Base-by-base conservation (phyloP, 805 yeast genomes). In the Wickerhamiella slavikovae region DNA sequence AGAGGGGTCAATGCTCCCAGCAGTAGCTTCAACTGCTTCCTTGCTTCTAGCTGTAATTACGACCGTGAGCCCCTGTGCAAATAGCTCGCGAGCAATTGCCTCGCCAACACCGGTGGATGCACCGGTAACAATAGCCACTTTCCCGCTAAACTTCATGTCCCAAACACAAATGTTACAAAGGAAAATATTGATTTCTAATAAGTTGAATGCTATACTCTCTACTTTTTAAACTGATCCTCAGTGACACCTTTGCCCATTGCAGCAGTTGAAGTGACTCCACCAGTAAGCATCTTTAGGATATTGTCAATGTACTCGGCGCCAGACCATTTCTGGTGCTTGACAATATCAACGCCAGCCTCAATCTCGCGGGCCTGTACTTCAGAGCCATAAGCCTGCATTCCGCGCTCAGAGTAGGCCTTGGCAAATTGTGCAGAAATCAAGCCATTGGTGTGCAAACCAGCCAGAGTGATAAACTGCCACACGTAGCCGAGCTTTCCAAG, bases 171-270 rank as follows among this genome's bases (percentile, higher is more conserved):
- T n/a, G n/a, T n/a, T n/a, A n/a, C n/a, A n/a, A n/a, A n/a, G n/a
- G n/a, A n/a, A n/a, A n/a, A n/a, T n/a, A n/a, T n/a, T n/a, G n/a
- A n/a, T n/a, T n/a, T n/a, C n/a, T n/a, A n/a, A n/a, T n/a, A n/a
- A n/a, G n/a, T n/a, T n/a, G n/a, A n/a, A n/a, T n/a, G n/a, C n/a
- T n/a, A n/a, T n/a, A n/a, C n/a, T n/a, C n/a, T n/a, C n/a, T n/a
- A n/a, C n/a, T n/a, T n/a, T n/a, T 75, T 77, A 62, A 85, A 85
- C 58, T 85, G 96, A 42, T 77, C 91, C 60, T 85, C 96, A 32
- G 96, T 85, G 41, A 85, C 95, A 62, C 96, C 96, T 37, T 74
- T 74, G 49, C 95, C 95, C 95, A 85, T 85, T 28, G 96, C 95
- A 41, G 95, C 93, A 28, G 96, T 85, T 13, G 92, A 74, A 29